Conservation (phyloP, 164 flowering plant genomes). For the Annona cherimola region DNA sequence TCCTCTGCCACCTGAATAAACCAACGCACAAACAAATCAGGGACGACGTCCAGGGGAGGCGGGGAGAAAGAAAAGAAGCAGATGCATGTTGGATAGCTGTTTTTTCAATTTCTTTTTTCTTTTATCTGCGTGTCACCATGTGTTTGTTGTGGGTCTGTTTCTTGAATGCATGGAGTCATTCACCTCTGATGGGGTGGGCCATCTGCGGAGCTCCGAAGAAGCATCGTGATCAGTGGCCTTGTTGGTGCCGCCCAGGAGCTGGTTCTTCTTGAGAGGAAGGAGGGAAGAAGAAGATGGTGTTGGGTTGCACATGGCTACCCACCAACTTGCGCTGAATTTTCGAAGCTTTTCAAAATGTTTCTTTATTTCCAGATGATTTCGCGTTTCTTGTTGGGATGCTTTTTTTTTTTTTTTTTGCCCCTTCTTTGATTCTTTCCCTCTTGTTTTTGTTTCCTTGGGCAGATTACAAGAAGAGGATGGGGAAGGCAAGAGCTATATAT, state of each 20-base stretch:
- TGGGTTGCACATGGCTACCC: conserved; percentile 50
- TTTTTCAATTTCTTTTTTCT: neutral
- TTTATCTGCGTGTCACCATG: neutral
- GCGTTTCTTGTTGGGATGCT: too few relatives aligned
- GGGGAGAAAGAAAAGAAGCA: conserved; percentile 3
- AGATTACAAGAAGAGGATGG: neutral
- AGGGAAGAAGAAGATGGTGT: conserved; percentile 47
- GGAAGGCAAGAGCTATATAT: conserved; percentile 27
- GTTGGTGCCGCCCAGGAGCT: conserved; percentile 24
- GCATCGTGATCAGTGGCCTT: conserved; percentile 28
- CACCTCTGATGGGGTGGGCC: conserved; percentile 90
- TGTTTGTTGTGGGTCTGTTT: neutral
- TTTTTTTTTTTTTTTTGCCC: neutral
- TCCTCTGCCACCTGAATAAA: conserved; percentile 63
- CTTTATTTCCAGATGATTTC: too few relatives aligned
- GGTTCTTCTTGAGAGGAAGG: conserved; percentile 36
- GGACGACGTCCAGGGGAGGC: neutral
- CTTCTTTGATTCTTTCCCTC: neutral
- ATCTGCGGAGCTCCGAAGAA: conserved; percentile 44
- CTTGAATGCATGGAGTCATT: conserved; percentile 1
- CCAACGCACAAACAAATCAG: neutral
- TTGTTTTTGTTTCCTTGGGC: conserved; percentile 4
- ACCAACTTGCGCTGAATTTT: conserved; percentile 4
- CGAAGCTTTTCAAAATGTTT: neutral
- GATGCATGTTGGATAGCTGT: neutral